Conservation (phyloP, 345 rosid genomes). For the Lepidium didymum region DNA sequence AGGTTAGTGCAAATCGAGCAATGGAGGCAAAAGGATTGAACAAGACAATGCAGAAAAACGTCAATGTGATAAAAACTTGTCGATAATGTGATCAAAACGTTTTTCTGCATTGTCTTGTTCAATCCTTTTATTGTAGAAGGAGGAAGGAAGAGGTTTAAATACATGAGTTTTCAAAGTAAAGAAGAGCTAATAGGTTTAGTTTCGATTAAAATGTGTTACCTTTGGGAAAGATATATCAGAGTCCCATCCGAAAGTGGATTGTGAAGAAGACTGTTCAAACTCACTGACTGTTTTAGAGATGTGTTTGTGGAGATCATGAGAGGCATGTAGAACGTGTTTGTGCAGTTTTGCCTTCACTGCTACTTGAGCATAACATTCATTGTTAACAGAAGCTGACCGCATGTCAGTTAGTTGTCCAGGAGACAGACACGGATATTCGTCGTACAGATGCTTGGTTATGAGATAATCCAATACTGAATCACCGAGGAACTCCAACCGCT, state of each 20-base stretch:
- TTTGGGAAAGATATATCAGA: slow-evolving; percentile 68
- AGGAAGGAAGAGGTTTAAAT: background rate
- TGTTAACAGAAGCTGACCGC: slow-evolving; percentile 96
- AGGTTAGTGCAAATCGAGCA: no score
- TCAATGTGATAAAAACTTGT: no score
- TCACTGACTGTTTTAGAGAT: slow-evolving; percentile 30
- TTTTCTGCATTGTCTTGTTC: no score
- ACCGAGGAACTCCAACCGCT: slow-evolving; percentile 95
- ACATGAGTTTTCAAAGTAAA: background rate
- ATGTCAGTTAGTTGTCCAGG: slow-evolving; percentile 81
- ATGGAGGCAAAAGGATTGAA: no score
- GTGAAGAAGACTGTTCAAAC: slow-evolving; percentile 27
- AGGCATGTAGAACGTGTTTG: slow-evolving; percentile 62
- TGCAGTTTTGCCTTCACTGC: slow-evolving; percentile 54
- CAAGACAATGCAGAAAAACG: no score
- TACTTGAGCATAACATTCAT: slow-evolving; percentile 66
- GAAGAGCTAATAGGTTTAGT: background rate
- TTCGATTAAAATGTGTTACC: slow-evolving; percentile 32
- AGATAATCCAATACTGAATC: slow-evolving; percentile 81
- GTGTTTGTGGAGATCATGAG: slow-evolving; percentile 54
- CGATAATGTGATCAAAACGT: no score
- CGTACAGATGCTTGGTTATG: slow-evolving; percentile 51
- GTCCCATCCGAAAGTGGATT: slow-evolving; percentile 72
- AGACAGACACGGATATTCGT: slow-evolving; percentile 50
- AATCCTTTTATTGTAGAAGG: no score